Conservation (phyloP, 352 stramenopile genomes). For the Phytopythium ostracodes region DNA sequence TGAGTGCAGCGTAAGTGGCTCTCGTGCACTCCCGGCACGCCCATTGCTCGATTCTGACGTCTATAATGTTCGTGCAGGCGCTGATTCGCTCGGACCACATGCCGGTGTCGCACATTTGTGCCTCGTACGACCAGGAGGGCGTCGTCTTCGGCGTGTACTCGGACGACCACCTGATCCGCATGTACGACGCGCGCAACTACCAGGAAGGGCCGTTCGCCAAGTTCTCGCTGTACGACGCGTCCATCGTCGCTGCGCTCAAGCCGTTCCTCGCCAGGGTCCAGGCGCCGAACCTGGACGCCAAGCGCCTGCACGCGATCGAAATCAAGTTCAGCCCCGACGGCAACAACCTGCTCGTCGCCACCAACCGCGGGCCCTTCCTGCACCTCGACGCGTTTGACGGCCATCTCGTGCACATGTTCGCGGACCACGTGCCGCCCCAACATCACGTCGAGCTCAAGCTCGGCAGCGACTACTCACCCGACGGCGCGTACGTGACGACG, state of each 20-base stretch:
- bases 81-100: conserved; percentile 63
- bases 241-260: conserved; percentile 51
- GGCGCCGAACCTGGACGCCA: conserved; percentile 42
- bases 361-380: conserved; percentile 75
- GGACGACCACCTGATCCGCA: conserved; percentile 81
- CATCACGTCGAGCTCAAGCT: conserved; percentile 38
- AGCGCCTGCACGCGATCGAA: conserved; percentile 69
- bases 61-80: conserved; percentile 22
- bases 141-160: conserved; percentile 86
- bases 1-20: conserved; percentile 41
- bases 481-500: conserved; percentile 70
- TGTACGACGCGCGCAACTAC: conserved; percentile 88
- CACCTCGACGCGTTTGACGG: conserved; percentile 86
- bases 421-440: conserved; percentile 37
- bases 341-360: conserved; percentile 80
- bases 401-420: conserved; percentile 69
- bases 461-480: conserved; percentile 62
- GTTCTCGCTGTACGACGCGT: conserved; percentile 81
- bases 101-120: conserved; percentile 59
- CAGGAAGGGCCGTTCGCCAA: conserved; percentile 86
- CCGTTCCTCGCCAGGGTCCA: conserved; percentile 55
- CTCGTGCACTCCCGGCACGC: background rate
- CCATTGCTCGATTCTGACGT: background rate
- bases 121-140: conserved; percentile 77
- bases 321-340: conserved; percentile 85